phyloP scores from a whole-genome alignment of 2,329 filamentous ascomycete genomes.

The Clonostachys byssicola region DNA sequence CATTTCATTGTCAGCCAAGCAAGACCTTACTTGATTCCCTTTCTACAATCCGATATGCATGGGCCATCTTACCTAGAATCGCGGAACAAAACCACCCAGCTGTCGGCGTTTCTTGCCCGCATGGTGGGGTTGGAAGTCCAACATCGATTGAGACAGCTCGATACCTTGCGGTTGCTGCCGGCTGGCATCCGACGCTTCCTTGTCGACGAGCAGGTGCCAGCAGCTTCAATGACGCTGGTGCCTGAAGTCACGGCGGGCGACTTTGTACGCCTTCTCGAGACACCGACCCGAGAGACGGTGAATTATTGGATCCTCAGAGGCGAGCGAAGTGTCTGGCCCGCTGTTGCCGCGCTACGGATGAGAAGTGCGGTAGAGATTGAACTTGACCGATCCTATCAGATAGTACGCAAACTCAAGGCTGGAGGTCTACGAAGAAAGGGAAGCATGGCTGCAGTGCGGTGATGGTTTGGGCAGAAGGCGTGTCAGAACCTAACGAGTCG shows the following conservation, averaged over 20 bases:
- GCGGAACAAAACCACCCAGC: constrained; percentile 52
- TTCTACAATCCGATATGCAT: constrained; percentile 77
- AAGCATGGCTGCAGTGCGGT: constrained; percentile 18
- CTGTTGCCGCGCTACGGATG: constrained; percentile 75
- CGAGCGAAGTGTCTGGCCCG: constrained; percentile 88
- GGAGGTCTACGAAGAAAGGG: constrained; percentile 43
- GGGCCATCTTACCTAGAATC: constrained; percentile 59
- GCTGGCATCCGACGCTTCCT: constrained; percentile 68
- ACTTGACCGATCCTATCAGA: constrained; percentile 79
- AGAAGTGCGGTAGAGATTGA: constrained; percentile 84
- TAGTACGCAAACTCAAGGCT: constrained; percentile 61
- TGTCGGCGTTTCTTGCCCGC: constrained; percentile 56
- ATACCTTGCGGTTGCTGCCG: constrained; percentile 71
- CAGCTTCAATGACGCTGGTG: constrained; percentile 74
- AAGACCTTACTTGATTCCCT: constrained; percentile 82
- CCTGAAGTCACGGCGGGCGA: constrained; percentile 72
- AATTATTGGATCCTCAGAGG: constrained; percentile 84
- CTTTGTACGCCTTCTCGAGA: constrained; percentile 76
- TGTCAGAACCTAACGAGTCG: no score
- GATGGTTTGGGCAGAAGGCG: no score
- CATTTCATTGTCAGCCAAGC: constrained; percentile 95
- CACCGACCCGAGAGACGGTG: constrained; percentile 69
- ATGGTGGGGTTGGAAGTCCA: constrained; percentile 74
- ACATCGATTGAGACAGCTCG: constrained; percentile 77
- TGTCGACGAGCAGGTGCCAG: constrained; percentile 78